A percentile compares a stretch with the other conserved stretches of the same genome.
phyloP scores from a whole-genome alignment of 495 filamentous ascomycete species.

The Alectoria sarmentosa region DNA sequence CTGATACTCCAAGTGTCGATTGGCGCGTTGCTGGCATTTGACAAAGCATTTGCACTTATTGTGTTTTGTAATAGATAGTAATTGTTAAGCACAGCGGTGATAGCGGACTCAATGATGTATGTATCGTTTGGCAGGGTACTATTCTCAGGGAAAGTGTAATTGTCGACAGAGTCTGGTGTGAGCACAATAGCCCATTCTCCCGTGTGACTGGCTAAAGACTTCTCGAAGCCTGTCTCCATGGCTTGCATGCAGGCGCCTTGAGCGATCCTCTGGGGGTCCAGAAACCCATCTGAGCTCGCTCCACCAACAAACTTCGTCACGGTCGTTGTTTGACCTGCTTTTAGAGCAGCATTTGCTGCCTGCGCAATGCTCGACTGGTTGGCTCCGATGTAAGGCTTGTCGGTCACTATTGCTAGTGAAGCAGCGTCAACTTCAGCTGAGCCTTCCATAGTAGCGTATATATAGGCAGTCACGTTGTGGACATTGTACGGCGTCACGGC shows the following conservation, averaged over 20 bases:
- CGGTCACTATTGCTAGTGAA: conserved; percentile 36
- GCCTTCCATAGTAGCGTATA: conserved; percentile 45
- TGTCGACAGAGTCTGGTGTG: conserved; percentile 53
- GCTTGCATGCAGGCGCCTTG: conserved; percentile 40
- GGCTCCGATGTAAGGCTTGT: conserved; percentile 41
- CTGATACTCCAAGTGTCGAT: conserved; percentile 52
- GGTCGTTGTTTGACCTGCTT: conserved; percentile 41
- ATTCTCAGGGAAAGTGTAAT: conserved; percentile 49
- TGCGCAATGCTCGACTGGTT: conserved; percentile 58
- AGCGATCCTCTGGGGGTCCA: conserved; percentile 44
- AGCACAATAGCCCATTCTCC: conserved; percentile 50
- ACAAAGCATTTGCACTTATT: conserved; percentile 45
- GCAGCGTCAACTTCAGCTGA: conserved; percentile 42
- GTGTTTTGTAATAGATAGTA: conserved; percentile 69
- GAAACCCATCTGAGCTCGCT: conserved; percentile 56
- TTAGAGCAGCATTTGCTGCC: conserved; percentile 42
- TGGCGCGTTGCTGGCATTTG: conserved; percentile 33
- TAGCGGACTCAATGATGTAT: conserved; percentile 53
- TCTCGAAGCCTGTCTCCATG: conserved; percentile 39
- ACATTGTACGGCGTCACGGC: conserved; percentile 51
- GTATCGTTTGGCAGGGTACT: conserved; percentile 53
- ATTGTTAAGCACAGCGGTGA: conserved; percentile 56
- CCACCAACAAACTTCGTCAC: conserved; percentile 54
- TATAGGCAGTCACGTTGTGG: conserved; percentile 50
- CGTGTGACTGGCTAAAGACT: conserved; percentile 43